Conservation (phyloP, 345 rosid genomes). For the Excoecaria cochinchinensis region DNA sequence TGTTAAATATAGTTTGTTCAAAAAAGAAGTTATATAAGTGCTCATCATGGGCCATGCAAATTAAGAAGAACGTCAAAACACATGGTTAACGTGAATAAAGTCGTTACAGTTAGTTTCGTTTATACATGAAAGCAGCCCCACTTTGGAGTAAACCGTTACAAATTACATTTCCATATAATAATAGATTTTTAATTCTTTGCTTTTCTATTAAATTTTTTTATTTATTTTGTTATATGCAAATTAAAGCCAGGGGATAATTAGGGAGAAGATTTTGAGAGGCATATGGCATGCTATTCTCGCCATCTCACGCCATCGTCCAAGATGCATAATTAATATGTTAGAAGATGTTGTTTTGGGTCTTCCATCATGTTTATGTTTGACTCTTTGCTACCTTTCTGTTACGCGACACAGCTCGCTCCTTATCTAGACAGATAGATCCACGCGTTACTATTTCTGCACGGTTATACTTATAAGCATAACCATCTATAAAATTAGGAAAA, state of each 20-base stretch:
- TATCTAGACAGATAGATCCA: too few relatives aligned
- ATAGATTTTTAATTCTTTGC: neutral
- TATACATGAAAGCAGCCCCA: neutral
- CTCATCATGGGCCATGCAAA: neutral
- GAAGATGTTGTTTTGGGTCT: neutral
- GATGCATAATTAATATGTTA: too few relatives aligned
- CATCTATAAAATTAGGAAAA: too few relatives aligned
- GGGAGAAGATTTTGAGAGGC: neutral
- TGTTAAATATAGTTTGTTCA: neutral
- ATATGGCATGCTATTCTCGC: constrained; percentile 1
- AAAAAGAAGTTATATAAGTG: neutral
- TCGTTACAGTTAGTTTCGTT: neutral
- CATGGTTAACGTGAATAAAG: constrained; percentile 33
- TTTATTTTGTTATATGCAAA: too few relatives aligned
- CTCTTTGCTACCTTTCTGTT: neutral
- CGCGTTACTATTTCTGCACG: too few relatives aligned
- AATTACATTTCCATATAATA: neutral
- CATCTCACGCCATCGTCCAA: neutral
- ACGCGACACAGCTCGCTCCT: too few relatives aligned
- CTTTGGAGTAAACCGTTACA: constrained; percentile 12
- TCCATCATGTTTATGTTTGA: neutral
- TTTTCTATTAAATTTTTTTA: neutral
- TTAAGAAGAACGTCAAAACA: neutral
- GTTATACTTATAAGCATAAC: too few relatives aligned
- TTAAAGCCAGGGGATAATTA: neutral